phyloP scores from a whole-genome alignment of 495 filamentous ascomycete species.

The Neurospora cerealis region DNA sequence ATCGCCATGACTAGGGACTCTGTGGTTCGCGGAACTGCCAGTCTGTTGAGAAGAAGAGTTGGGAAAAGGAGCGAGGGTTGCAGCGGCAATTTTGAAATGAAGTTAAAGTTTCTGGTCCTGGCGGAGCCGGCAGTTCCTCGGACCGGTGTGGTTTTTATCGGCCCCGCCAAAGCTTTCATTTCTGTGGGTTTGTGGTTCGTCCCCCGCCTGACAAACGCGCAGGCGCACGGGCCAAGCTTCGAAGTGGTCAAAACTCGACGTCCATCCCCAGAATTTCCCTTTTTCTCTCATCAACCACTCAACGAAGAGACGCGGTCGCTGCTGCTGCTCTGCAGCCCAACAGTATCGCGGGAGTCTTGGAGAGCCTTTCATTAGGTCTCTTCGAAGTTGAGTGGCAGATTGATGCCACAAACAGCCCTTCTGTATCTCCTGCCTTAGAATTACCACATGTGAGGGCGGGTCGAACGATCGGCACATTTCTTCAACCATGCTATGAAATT shows the following conservation, averaged over 20 bases:
- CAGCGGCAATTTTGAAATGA: constrained; percentile 24
- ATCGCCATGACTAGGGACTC: constrained; percentile 35
- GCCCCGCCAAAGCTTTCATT: background rate
- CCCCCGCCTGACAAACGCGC: background rate
- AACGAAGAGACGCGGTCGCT: constrained; percentile 29
- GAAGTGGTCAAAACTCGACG: background rate
- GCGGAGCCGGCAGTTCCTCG: constrained; percentile 13
- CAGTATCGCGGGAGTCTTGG: constrained; percentile 29
- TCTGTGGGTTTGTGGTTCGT: background rate
- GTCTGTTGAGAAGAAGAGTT: constrained; percentile 15
- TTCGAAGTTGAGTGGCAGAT: constrained; percentile 58
- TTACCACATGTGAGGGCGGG: constrained; percentile 66
- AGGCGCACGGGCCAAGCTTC: constrained; percentile 8
- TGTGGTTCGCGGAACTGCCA: constrained; percentile 11
- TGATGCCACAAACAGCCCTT: constrained; percentile 44
- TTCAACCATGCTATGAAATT: background rate
- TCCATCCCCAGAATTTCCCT: constrained; percentile 10
- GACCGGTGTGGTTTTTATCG: background rate
- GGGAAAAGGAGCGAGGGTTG: constrained; percentile 6
- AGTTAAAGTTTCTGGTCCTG: constrained; percentile 13
- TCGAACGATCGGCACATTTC: constrained; percentile 51
- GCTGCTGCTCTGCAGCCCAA: constrained; percentile 24
- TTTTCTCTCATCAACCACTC: constrained; percentile 41
- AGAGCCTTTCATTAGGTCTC: constrained; percentile 63
- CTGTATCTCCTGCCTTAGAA: constrained; percentile 97